Evolutionary conservation across 768 basidiomycete genomes (phyloP), one percentile per base, ranked within the genome.

Genomic region (Myochromella boudieri): DNA sequence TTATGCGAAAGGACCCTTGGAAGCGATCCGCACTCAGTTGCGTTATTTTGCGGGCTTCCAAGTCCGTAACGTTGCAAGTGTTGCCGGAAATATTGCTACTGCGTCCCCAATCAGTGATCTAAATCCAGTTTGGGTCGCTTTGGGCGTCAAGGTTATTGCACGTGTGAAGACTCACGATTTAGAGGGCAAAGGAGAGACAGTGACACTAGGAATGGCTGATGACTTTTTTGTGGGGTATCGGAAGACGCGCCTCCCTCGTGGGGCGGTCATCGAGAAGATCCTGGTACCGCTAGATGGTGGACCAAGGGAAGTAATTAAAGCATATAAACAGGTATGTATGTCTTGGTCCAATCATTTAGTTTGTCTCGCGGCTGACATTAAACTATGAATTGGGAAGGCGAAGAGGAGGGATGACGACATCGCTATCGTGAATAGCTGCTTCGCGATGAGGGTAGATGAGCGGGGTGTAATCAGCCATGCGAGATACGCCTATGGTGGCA

Each of bases 91-190:
- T 28, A 54, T 54, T 6, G 53, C 48, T 9, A 54, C 53, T 1
- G 53, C 53, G 1, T 50, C 48, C 11, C 53, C 53, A 4, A 54
- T 54, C 37, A 54, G 53, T 15, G 53, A 54, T 18, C 53, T 54
- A 10, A 54, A 54, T 17, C 53, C 53, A 1, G 53, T 54, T n/a
- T 54, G 48, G 48, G 28, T 54, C 4, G 53, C 45, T 2, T 31
- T 44, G 1, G 53, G 49, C 7, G 48, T 49, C 2, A 50, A 47
- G 28, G 20, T 54, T 14, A 21, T 49, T 15, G 48, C 24, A n/a
- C 27, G 37, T 22, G 50, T 42, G 6, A n/a, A n/a, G n/a, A n/a
- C n/a, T n/a, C n/a, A n/a, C n/a, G n/a, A n/a, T n/a, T 7, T 22
- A 1, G 37, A 46, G 28, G 45, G 45, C 6, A 37, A 21, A 11